Evolutionary conservation across 139 green algal species (phyloP), one percentile per base, ranked within the genome.

Genomic region (Nannochloris sp.): DNA sequence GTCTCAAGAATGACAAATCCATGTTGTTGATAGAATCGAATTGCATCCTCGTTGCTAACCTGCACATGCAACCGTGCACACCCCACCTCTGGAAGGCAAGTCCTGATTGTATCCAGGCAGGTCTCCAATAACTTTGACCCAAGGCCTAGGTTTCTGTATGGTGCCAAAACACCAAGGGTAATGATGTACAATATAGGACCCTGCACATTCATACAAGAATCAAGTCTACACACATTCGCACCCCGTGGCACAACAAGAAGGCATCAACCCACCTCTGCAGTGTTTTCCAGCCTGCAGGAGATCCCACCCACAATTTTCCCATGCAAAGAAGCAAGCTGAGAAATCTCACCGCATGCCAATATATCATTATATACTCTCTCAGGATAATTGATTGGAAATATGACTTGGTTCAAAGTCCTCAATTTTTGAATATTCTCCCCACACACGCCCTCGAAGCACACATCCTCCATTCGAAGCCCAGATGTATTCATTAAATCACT

Each of bases 151-250:
- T 72, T 65, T 11, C 89, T 68, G 70, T 96, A 95, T 1, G 89
- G 86, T 14, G 89, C 89, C 53, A 93, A 66, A 29, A 96, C 85
- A 2, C 89, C 87, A 13, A 95, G 69, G 3, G 82, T 94, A 53
- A 93, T 87, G 51, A 95, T 93, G 76, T 95, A 95, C 59, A 91
- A 55, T 40, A 79, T 76, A 6, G 68, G 57, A 29, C 60, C 65
- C 65, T 77, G 63, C 20, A 66, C 36, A 8, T 12, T 8, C 9
- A 12, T 28, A 58, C 11, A 59, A 28, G 25, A 59, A 26, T 23
- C 46, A 23, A 23, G 11, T 11, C 46, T 23, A 11, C 46, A 4
- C 17, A 10, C 46, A 28, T 6, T 28, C 8, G 20, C 12, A 53
- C n/a, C 17, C 9, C 46, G 10, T 25, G 4, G 4, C 46, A 53